These are phyloP conservation scores for Cardiospermum halicacabum DNA, from an alignment of 345 rosid genomes.

Conservation along the genomic window DNA sequence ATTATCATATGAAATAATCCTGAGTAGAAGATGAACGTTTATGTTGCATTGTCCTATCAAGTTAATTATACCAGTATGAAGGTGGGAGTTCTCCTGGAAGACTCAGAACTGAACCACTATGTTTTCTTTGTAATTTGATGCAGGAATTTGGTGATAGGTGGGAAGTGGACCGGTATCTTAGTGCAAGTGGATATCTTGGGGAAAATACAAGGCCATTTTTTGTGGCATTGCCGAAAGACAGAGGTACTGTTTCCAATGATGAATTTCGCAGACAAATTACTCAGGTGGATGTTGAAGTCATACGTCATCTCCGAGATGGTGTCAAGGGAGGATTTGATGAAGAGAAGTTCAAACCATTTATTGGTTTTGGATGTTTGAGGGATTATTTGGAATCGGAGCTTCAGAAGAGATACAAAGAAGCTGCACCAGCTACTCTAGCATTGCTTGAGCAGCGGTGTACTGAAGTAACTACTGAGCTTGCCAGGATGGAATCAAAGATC, in stretches of 20 bases:
- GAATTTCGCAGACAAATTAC: constrained; percentile 84
- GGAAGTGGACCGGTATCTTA: constrained; percentile 90
- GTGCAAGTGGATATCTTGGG: constrained; percentile 95
- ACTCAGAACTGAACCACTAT: not conserved
- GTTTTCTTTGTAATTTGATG: constrained; percentile 17
- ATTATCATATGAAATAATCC: no score
- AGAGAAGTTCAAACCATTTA: constrained; percentile 59
- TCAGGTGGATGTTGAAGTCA: constrained; percentile 69
- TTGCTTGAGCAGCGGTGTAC: constrained; percentile 87
- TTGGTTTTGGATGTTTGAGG: constrained; percentile 82
- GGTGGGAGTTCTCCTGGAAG: not conserved
- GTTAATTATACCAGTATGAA: not conserved
- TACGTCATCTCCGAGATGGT: constrained; percentile 71
- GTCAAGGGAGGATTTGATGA: constrained; percentile 92
- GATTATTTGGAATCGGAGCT: constrained; percentile 87
- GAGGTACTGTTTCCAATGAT: constrained; percentile 69
- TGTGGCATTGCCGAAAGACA: constrained; percentile 91
- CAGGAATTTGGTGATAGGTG: constrained; percentile 81
- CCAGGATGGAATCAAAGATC: constrained; percentile 66
- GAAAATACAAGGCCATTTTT: constrained; percentile 81
- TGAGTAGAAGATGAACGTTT: no score
- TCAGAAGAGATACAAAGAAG: constrained; percentile 90
- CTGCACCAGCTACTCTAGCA: constrained; percentile 94
- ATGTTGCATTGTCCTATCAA: not conserved
- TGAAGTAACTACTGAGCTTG: constrained; percentile 61